A percentile compares a stretch with the other conserved stretches of the same genome.
These are phyloP conservation scores for Aspergillus latus DNA, from an alignment of 2,329 filamentous ascomycete genomes.

Conservation along the genomic window DNA sequence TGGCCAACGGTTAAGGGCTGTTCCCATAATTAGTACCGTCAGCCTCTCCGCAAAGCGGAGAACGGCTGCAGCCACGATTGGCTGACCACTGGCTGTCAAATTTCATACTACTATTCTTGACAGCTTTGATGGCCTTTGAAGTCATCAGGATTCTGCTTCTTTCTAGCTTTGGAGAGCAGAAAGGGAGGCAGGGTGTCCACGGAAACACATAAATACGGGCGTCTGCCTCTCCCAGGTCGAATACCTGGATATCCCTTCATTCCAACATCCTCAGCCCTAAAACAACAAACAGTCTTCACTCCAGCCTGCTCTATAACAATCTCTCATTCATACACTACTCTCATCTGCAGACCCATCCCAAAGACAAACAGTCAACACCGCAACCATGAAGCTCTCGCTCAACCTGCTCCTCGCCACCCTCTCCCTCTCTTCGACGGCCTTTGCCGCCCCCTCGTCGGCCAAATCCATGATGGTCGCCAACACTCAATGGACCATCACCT, in stretches of 20 bases:
- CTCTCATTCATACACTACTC: too few species aligned
- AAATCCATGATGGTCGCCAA: conserved; percentile 6
- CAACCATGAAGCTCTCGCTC: conserved; percentile 4
- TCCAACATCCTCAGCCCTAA: background rate
- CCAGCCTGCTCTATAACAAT: background rate
- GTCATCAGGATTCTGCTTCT: background rate
- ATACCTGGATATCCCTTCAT: background rate
- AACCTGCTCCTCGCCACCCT: conserved; percentile 1
- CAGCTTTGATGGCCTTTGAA: background rate
- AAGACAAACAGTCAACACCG: background rate
- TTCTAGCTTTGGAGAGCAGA: background rate
- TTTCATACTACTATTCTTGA: background rate
- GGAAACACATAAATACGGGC: background rate
- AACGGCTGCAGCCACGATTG: too few species aligned
- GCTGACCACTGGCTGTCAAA: too few species aligned
- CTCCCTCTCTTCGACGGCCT: background rate
- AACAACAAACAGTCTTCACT: background rate
- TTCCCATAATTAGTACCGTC: too few species aligned
- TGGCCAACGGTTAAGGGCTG: too few species aligned
- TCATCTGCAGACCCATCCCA: too few species aligned
- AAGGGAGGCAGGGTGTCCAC: background rate
- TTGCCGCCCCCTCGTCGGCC: background rate
- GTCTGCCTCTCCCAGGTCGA: background rate
- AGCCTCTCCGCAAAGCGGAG: too few species aligned
- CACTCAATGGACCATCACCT: background rate